Evolutionary conservation across 75 land plant species (phyloP), one percentile per base, ranked within the genome.

Genomic region (Pinus taeda): DNA sequence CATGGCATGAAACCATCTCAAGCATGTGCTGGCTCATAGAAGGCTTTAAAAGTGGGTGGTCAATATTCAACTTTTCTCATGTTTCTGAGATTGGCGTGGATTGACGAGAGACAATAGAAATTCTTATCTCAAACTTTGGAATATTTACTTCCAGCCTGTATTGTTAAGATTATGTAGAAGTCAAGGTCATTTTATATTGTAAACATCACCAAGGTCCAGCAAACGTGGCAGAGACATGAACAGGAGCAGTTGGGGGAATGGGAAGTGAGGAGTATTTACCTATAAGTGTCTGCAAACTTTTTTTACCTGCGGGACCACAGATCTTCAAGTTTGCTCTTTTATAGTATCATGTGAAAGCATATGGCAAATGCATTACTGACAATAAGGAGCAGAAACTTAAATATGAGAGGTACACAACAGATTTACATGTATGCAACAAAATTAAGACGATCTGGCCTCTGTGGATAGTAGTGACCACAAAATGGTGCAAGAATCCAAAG

Each of bases 401-500:
- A 17, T 18, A 14, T 39, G 6, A 1, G 42, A 39, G n/a, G 45
- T 67, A 36, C 22, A 67, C 18, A 20, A 36, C 49, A 67, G 49
- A 3, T 67, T 39, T 67, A 36, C 49, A 45, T 45, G 7, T 6
- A 45, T 45, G 49, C 7, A 45, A 7, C 49, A 45, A 45, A 45
- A 6, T 45, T 6, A 45, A 45, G 49, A n/a, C n/a, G n/a, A 26
- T 26, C 0, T 26, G 26, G 26, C 26, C 26, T 42, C 45, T 42
- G 0, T 42, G 45, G 45, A 42, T 42, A 42, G 4, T 3, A 42
- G 45, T 42, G 45, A 42, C 20, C 11, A 39, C n/a, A 67, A 33
- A 67, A 67, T 67, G 21, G n/a, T 67, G 71, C 71, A 39, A 66
- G 33, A 37, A 66, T 66, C 9, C 33, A 37, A 65, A 66, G 33